phyloP scores from a whole-genome alignment of 139 green algal species.

The Chlamydomonas incerta region DNA sequence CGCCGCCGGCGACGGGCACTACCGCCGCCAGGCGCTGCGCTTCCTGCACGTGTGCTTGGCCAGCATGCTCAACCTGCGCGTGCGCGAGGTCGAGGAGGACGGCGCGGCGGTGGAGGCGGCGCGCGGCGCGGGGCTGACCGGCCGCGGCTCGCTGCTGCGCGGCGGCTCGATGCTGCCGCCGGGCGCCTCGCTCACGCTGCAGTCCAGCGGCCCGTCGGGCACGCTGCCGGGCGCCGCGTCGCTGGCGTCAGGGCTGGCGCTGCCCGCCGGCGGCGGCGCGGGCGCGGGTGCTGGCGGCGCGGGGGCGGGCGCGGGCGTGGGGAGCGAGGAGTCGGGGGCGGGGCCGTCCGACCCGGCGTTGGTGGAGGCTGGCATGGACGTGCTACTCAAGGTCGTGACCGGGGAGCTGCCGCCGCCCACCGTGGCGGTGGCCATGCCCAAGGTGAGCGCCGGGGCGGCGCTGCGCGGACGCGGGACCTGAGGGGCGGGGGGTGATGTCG shows the following conservation, averaged over 20 bases:
- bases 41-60: conserved; percentile 89
- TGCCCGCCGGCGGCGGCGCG: background rate
- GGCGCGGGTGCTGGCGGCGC: background rate
- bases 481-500: no score
- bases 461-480: no score
- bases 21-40: conserved; percentile 73
- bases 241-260: background rate
- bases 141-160: background rate
- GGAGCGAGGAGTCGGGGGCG: background rate
- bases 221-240: no score
- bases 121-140: background rate
- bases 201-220: no score
- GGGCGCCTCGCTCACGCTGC: no score
- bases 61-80: conserved; percentile 82
- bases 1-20: conserved; percentile 47
- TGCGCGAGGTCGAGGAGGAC: conserved; percentile 52
- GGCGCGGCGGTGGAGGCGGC: conserved; percentile 10
- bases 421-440: conserved; percentile 28
- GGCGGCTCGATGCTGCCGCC: background rate
- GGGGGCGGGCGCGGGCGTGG: background rate
- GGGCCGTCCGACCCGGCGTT: background rate
- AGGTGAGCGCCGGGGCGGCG: no score
- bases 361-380: conserved; percentile 19
- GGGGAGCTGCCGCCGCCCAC: conserved; percentile 29
- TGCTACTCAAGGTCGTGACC: conserved; percentile 24